Base-by-base conservation (phyloP, 228 moss, liverwort and hornwort genomes). In the Sphagnum fallax region DNA sequence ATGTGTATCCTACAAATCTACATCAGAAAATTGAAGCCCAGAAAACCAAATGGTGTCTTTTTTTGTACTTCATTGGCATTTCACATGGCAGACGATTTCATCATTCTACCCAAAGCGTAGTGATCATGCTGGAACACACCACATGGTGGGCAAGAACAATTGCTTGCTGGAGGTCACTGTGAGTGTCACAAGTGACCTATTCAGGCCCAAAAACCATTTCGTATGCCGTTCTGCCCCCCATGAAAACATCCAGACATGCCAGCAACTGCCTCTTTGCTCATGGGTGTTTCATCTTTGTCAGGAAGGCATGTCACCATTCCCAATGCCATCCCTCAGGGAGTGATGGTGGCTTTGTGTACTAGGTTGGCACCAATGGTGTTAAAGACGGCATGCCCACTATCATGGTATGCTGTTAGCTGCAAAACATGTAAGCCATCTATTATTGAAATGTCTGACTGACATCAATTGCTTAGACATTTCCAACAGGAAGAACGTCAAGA, bases 291-390 rank as follows among this genome's bases (percentile, higher is more conserved):
- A 57, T 98, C 98, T 77, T 94, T 98, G 51, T 98, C 98, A 60
- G 98, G 94, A 67, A 98, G 94, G 65, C 94, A 94, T 52, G 98
- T 98, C 64, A 98, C 98, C 98, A 98, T 98, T 51, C 98, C 98
- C 73, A 98, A 78, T 16, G 98, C 90, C 76, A 92, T 92, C 71
- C 98, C 98, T 58, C 98, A 85, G 32, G 98, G 98, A 72, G 89
- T 98, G 48, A 98, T 98, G 55, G 98, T 98, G 18, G 94, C 98
- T 75, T 98, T 98, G 50, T 98, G 98, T 18, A 98, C 94, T 62
- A 94, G 98, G 66, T 98, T 98, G 52, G 98, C 94, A 71, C 98
- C 98, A 59, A 65, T 75, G n/a, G 98, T 98, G 14, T 98, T 98
- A 32, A 81, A 98, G 16, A 98, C 94, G 52, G 98, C 94, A 79